These are phyloP conservation scores for Saitozyma sp. DNA, from an alignment of 768 basidiomycete species.

Conservation along the genomic window DNA sequence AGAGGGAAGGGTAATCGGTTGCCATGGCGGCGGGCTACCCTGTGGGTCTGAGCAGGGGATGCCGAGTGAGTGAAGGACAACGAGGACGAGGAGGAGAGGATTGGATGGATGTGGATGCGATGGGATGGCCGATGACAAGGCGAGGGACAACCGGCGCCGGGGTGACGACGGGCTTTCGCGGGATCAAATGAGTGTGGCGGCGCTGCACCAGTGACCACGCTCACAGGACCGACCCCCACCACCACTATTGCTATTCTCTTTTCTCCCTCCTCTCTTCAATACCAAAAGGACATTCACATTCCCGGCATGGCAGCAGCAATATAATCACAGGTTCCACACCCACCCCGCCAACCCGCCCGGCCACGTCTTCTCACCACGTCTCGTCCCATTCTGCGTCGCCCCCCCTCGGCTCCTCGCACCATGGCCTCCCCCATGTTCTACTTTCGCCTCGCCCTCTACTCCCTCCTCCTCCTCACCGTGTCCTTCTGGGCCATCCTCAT, in stretches of 20 bases:
- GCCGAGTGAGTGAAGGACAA: neutral
- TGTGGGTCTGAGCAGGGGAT: neutral
- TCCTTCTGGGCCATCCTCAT: slow-evolving; percentile 69
- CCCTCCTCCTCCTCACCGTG: slow-evolving; percentile 67
- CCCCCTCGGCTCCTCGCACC: slow-evolving; percentile 1
- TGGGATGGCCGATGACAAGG: slow-evolving; percentile 1
- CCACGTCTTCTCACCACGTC: slow-evolving; percentile 2
- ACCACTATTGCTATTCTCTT: too few relatives aligned
- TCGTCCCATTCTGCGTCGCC: neutral
- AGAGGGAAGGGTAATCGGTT: slow-evolving; percentile 77
- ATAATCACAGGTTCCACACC: too few relatives aligned
- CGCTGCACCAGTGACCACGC: neutral
- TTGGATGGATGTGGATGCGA: neutral
- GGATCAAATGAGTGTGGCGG: neutral
- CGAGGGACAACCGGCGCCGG: neutral
- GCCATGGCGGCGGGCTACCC: slow-evolving; percentile 58
- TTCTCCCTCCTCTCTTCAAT: too few relatives aligned
- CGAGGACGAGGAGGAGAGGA: too few relatives aligned
- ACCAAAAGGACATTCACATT: too few relatives aligned
- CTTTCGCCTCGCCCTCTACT: slow-evolving; percentile 66
- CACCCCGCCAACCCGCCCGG: too few relatives aligned
- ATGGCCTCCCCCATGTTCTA: slow-evolving; percentile 60
- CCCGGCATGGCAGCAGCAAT: too few relatives aligned
- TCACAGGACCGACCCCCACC: too few relatives aligned
- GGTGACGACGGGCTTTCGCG: neutral